Conservation (phyloP, 371 early-diverging fungal genomes). For the Lichtheimia corymbifera region DNA sequence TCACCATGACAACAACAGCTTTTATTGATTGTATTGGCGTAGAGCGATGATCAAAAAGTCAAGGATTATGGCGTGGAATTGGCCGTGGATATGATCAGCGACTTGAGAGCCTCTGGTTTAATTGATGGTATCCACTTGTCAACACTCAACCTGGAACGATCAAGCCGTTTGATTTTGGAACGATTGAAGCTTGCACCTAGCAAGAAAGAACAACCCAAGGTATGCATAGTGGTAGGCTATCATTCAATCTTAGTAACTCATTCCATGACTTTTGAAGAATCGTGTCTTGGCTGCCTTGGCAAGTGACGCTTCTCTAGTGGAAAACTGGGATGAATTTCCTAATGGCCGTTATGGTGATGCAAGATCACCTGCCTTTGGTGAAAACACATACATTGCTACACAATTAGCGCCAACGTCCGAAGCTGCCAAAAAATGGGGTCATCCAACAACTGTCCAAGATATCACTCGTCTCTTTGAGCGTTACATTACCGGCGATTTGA, state of each 20-base stretch:
- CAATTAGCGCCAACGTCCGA: constrained; percentile 61
- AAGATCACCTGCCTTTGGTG: constrained; percentile 73
- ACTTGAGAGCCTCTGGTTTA: constrained; percentile 54
- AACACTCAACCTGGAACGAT: constrained; percentile 87
- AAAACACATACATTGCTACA: constrained; percentile 66
- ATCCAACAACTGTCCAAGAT: constrained; percentile 64
- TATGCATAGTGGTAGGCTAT: no score
- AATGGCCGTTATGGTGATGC: constrained; percentile 98
- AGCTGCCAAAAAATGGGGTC: constrained; percentile 75
- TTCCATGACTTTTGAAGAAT: neutral
- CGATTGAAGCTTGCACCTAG: constrained; percentile 35
- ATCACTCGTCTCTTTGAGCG: constrained; percentile 71
- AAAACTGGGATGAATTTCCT: constrained; percentile 95
- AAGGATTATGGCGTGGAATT: constrained; percentile 88
- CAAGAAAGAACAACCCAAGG: no score
- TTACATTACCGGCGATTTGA: constrained; percentile 74
- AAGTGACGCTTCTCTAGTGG: constrained; percentile 40
- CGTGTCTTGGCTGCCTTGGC: constrained; percentile 19
- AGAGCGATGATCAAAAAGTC: constrained; percentile 91
- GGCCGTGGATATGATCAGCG: constrained; percentile 70
- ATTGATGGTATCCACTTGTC: constrained; percentile 75
- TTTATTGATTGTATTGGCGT: neutral
- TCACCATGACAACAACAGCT: neutral
- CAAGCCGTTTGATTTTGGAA: constrained; percentile 83
- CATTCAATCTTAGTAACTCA: no score